These are phyloP conservation scores for Candida labiduridarum DNA, from an alignment of 1,139 yeast genomes.

Conservation along the genomic window DNA sequence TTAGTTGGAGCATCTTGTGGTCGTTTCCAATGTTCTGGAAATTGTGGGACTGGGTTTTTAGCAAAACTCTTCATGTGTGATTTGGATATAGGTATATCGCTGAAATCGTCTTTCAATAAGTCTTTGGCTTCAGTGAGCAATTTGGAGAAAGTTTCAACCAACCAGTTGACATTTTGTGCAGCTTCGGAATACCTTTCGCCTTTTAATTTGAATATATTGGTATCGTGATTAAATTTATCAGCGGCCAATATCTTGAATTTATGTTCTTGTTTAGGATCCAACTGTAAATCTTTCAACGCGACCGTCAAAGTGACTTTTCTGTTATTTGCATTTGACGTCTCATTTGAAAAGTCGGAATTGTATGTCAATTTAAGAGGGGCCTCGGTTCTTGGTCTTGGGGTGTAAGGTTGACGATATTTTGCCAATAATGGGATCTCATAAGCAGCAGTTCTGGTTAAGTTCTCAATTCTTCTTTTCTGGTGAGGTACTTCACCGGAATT, in stretches of 20 bases:
- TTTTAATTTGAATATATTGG: slow-evolving; percentile 63
- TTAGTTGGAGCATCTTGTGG: slow-evolving; percentile 65
- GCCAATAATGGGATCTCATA: slow-evolving; percentile 87
- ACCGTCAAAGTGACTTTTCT: slow-evolving; percentile 68
- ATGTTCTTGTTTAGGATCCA: slow-evolving; percentile 58
- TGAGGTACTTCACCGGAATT: slow-evolving; percentile 42
- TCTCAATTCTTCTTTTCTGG: slow-evolving; percentile 38
- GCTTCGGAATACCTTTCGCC: slow-evolving; percentile 69
- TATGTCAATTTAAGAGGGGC: slow-evolving; percentile 70
- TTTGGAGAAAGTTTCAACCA: slow-evolving; percentile 63
- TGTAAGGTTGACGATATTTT: slow-evolving; percentile 68
- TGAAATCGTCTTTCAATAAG: slow-evolving; percentile 55
- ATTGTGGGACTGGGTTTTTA: slow-evolving; percentile 47
- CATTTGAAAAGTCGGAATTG: slow-evolving; percentile 73
- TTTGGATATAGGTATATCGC: slow-evolving; percentile 80
- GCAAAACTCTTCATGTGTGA: slow-evolving; percentile 55
- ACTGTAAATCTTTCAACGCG: slow-evolving; percentile 54
- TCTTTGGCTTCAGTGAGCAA: slow-evolving; percentile 70
- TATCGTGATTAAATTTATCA: slow-evolving; percentile 66
- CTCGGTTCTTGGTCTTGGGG: slow-evolving; percentile 43
- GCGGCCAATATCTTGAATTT: slow-evolving; percentile 83
- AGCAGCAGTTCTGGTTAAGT: slow-evolving; percentile 79
- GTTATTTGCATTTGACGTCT: slow-evolving; percentile 59
- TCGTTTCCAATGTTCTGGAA: slow-evolving; percentile 86
- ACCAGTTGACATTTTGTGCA: slow-evolving; percentile 80